Evolutionary conservation across 305 asterid genomes (phyloP).

Genomic region (Fraxinus dipetala): DNA sequence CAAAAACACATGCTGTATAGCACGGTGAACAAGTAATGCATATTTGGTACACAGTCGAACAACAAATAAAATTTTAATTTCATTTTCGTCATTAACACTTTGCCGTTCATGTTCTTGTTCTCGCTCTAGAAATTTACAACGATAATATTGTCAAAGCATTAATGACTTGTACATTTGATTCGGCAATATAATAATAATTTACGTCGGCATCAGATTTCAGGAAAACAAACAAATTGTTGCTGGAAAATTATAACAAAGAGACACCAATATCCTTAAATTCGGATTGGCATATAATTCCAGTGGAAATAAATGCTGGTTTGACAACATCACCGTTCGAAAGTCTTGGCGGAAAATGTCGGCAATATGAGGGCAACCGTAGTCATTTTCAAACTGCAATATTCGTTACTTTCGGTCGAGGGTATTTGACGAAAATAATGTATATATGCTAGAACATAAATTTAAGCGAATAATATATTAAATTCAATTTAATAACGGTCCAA

Average conservation of each 20-base stretch:
- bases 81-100: not conserved
- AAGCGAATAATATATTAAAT: no score
- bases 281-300: not conserved
- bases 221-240: not conserved
- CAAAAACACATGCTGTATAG: not conserved
- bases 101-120: no score
- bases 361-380: not conserved
- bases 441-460: not conserved
- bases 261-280: not conserved
- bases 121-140: not conserved
- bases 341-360: not conserved
- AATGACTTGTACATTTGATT: not conserved
- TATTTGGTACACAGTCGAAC: not conserved
- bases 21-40: not conserved
- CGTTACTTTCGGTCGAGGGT: not conserved
- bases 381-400: not conserved
- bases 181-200: not conserved
- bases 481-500: not conserved
- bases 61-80: no score
- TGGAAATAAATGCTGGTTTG: not conserved
- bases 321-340: not conserved
- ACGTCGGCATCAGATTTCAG: not conserved
- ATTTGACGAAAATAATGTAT: not conserved
- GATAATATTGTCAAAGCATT: not conserved
- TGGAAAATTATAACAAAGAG: not conserved